Evolutionary conservation across 163 green algal species (phyloP).

Genomic region (Volvox carteri): DNA sequence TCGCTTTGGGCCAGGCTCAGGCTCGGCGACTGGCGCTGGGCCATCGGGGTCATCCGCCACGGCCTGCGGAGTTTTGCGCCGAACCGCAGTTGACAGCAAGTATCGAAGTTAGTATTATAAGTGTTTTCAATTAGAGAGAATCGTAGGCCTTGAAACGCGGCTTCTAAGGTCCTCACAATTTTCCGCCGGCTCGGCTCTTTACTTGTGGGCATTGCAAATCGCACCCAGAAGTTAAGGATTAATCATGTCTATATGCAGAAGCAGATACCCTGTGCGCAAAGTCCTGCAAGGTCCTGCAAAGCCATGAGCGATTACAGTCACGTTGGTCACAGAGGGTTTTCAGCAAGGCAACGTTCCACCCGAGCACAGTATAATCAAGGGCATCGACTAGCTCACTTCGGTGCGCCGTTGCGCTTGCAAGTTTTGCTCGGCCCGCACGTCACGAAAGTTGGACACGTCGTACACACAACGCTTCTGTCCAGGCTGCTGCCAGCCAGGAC

Average conservation of each 20-base stretch:
- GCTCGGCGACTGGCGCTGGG: neutral
- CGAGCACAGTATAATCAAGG: too few species aligned
- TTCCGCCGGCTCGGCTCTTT: neutral
- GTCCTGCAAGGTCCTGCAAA: too few species aligned
- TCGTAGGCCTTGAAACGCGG: neutral
- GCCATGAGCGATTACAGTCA: too few species aligned
- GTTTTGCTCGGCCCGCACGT: too few species aligned
- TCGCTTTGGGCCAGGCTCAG: neutral
- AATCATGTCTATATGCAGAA: neutral
- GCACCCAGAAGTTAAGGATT: neutral
- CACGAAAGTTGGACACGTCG: too few species aligned
- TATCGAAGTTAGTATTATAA: neutral
- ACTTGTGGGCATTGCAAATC: neutral
- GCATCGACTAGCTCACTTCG: too few species aligned
- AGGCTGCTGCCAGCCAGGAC: too few species aligned
- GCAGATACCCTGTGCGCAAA: too few species aligned
- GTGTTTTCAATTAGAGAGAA: neutral
- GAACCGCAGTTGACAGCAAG: neutral
- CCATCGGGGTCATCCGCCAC: neutral
- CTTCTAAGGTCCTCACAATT: slow-evolving; percentile 14
- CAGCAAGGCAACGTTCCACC: too few species aligned
- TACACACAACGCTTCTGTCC: too few species aligned
- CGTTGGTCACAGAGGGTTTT: too few species aligned
- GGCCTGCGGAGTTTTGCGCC: slow-evolving; percentile 1
- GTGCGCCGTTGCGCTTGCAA: too few species aligned